A percentile compares a stretch with the other conserved stretches of the same genome.
phyloP scores from a whole-genome alignment of 345 rosid species.

The Eucalyptus sp. region DNA sequence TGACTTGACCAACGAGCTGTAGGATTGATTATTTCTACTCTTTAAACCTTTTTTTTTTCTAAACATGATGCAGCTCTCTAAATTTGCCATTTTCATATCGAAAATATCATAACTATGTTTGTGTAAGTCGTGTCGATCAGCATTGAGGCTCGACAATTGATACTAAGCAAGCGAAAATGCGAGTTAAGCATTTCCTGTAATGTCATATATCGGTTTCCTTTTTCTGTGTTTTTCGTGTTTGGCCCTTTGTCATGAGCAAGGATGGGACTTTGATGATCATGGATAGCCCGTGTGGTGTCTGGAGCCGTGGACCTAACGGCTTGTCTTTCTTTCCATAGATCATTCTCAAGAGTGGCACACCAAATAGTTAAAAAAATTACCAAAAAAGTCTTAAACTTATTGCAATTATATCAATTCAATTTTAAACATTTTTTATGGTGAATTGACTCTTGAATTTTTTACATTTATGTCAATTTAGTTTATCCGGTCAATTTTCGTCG shows the following conservation, averaged over 20 bases:
- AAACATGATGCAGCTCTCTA: neutral
- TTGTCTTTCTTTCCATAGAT: neutral
- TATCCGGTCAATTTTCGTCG: rapidly evolving
- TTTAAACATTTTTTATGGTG: too few relatives aligned
- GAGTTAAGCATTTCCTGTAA: neutral
- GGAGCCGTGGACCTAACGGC: neutral
- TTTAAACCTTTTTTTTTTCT: neutral
- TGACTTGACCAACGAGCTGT: neutral
- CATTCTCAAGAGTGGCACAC: neutral
- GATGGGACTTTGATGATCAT: neutral
- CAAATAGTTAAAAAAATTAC: too few relatives aligned
- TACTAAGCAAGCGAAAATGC: neutral
- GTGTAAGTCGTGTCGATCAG: neutral
- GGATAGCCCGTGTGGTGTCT: neutral
- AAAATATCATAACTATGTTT: neutral
- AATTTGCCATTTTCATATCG: neutral
- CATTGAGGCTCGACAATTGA: neutral
- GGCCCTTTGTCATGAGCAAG: neutral
- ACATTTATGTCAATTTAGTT: too few relatives aligned
- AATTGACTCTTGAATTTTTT: too few relatives aligned
- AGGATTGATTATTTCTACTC: neutral
- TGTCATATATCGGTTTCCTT: neutral
- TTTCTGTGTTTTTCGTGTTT: neutral
- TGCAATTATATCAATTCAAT: rapidly evolving
- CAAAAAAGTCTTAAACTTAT: too few relatives aligned